phyloP scores from a whole-genome alignment of 768 basidiomycete species.

The Hygrocybe punicea region DNA sequence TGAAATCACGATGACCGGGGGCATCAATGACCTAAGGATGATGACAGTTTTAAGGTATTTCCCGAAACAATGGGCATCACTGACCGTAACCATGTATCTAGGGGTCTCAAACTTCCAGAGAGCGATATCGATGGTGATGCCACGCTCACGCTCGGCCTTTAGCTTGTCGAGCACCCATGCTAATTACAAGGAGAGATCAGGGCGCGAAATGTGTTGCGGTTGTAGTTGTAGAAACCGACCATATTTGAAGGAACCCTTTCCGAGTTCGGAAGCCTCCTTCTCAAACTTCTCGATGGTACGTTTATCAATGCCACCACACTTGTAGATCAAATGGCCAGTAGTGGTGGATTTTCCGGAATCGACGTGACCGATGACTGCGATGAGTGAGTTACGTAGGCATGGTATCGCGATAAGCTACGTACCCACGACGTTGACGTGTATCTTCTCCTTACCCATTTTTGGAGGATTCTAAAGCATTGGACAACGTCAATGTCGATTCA shows the following conservation, averaged over 20 bases:
- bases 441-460: conserved; percentile 96
- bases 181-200: conserved; percentile 33
- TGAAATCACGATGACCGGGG: conserved; percentile 99
- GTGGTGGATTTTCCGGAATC: conserved; percentile 99
- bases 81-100: conserved; percentile 87
- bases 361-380: conserved; percentile 94
- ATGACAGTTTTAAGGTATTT: conserved; percentile 14
- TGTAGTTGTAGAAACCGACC: conserved; percentile 48
- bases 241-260: conserved; percentile 98
- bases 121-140: conserved; percentile 99
- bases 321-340: conserved; percentile 99
- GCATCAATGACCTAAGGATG: conserved; percentile 88
- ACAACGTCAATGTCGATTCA: conserved; percentile 26
- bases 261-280: conserved; percentile 99
- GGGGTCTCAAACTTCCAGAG: conserved; percentile 99
- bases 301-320: conserved; percentile 99
- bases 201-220: conserved; percentile 20
- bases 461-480: conserved; percentile 43
- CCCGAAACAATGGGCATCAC: conserved; percentile 27
- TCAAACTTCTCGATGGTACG: conserved; percentile 99
- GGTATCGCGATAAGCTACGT: conserved; percentile 34
- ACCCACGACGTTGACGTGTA: conserved; percentile 98
- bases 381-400: conserved; percentile 24
- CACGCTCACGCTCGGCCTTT: conserved; percentile 99
- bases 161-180: conserved; percentile 99